These are phyloP conservation scores for Bipolaris sorokiniana DNA, from an alignment of 2,329 filamentous ascomycete species.

Conservation along the genomic window DNA sequence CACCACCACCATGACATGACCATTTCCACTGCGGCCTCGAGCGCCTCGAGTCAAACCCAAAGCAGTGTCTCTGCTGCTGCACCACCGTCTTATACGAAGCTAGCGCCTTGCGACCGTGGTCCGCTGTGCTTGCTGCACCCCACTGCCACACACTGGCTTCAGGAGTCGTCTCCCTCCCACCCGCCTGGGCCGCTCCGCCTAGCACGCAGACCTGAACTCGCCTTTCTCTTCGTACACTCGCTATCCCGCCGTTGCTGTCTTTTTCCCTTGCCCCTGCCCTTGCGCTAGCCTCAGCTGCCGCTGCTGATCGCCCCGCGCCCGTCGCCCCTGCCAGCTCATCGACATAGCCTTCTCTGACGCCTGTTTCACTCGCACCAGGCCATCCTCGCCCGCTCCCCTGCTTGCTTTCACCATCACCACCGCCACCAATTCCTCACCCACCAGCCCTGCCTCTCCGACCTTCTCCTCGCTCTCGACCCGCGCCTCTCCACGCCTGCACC, in stretches of 20 bases:
- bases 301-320: conserved; percentile 17
- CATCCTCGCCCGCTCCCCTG: conserved; percentile 26
- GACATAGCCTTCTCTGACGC: conserved; percentile 17
- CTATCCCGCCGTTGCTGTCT: conserved; percentile 6
- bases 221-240: conserved; percentile 22
- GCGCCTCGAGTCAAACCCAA: conserved; percentile 11
- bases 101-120: conserved; percentile 16
- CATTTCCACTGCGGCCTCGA: conserved; percentile 1
- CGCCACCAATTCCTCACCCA: background rate
- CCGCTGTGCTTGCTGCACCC: conserved; percentile 15
- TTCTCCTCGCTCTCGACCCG: background rate
- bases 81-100: conserved; percentile 19
- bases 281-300: conserved; percentile 3
- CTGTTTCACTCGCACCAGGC: conserved; percentile 28
- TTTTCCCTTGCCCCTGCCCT: conserved; percentile 1
- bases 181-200: conserved; percentile 8
- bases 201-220: conserved; percentile 2
- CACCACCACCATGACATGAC: background rate
- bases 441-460: background rate
- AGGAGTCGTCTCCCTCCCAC: conserved; percentile 20
- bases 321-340: conserved; percentile 28
- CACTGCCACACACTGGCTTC: conserved; percentile 21
- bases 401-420: conserved; percentile 7
- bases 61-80: conserved; percentile 12
- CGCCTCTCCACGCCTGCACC: background rate